Evolutionary conservation across 2,329 filamentous ascomycete genomes (phyloP).

Genomic region (Aureobasidium sp.): DNA sequence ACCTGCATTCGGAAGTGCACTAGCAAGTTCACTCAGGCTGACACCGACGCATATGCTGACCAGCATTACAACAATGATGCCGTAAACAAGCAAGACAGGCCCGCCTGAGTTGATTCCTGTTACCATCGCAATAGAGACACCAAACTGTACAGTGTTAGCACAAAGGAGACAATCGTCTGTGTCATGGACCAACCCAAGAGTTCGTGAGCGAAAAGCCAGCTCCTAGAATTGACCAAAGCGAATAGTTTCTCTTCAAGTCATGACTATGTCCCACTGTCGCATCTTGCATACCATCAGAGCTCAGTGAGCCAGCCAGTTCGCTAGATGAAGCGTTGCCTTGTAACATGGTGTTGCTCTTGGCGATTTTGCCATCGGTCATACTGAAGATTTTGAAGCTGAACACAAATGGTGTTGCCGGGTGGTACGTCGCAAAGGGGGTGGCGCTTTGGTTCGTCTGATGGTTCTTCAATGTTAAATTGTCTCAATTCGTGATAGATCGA

Average conservation of each 20-base stretch:
- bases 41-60: conserved; percentile 42
- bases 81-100: conserved; percentile 44
- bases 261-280: conserved; percentile 41
- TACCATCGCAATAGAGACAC: conserved; percentile 42
- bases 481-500: not conserved
- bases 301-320: conserved; percentile 15
- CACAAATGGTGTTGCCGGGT: not conserved
- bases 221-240: conserved; percentile 43
- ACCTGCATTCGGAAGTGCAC: conserved; percentile 42
- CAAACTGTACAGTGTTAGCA: conserved; percentile 27
- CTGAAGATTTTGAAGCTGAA: not conserved
- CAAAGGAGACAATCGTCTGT: not conserved
- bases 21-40: conserved; percentile 42
- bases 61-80: conserved; percentile 41
- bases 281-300: conserved; percentile 32
- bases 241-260: conserved; percentile 43
- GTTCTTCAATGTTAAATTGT: not conserved
- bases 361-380: not conserved
- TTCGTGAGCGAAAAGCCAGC: conserved; percentile 47
- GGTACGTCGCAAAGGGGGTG: not conserved
- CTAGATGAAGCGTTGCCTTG: conserved; percentile 1
- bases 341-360: not conserved
- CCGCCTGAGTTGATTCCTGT: conserved; percentile 47
- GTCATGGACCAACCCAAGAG: conserved; percentile 36
- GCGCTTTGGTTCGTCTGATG: not conserved